Percentiles rank a stretch among this genome's conserved stretches.
phyloP scores from a whole-genome alignment of 768 basidiomycete genomes.

The Calocybe indica region DNA sequence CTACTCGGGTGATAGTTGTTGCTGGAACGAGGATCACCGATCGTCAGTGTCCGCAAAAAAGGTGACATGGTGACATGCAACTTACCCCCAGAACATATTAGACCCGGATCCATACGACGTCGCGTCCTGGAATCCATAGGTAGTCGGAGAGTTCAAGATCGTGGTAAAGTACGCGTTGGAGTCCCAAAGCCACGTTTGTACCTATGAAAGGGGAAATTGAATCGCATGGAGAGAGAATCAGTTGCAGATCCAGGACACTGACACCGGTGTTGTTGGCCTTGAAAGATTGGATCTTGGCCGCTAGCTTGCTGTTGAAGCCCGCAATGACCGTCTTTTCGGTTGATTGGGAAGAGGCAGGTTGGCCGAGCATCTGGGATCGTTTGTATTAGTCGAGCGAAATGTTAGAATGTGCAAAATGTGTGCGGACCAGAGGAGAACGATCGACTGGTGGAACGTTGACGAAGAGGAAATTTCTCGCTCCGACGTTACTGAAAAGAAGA shows the following conservation, averaged over 20 bases:
- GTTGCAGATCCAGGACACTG: neutral
- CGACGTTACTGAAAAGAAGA: conserved; percentile 30
- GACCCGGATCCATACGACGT: conserved; percentile 35
- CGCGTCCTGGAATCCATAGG: conserved; percentile 53
- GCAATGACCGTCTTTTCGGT: conserved; percentile 40
- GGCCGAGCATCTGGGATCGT: conserved; percentile 39
- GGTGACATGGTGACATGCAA: neutral
- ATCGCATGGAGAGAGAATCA: neutral
- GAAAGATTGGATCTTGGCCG: conserved; percentile 33
- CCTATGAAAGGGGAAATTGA: conserved; percentile 19
- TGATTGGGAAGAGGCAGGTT: conserved; percentile 31
- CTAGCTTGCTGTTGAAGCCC: conserved; percentile 47
- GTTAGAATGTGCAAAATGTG: neutral
- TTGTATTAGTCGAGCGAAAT: neutral
- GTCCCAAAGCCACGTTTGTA: conserved; percentile 45
- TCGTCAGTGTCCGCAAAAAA: neutral
- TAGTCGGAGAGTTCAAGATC: conserved; percentile 39
- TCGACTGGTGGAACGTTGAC: conserved; percentile 37
- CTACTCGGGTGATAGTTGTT: conserved; percentile 52
- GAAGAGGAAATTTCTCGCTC: conserved; percentile 53
- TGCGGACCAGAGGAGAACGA: conserved; percentile 32
- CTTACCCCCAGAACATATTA: conserved; percentile 52
- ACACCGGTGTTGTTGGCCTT: conserved; percentile 40
- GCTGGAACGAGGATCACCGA: conserved; percentile 18
- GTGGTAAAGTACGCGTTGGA: conserved; percentile 41